Conservation (phyloP, 2,329 filamentous ascomycete genomes). For the Curvularia sp. region DNA sequence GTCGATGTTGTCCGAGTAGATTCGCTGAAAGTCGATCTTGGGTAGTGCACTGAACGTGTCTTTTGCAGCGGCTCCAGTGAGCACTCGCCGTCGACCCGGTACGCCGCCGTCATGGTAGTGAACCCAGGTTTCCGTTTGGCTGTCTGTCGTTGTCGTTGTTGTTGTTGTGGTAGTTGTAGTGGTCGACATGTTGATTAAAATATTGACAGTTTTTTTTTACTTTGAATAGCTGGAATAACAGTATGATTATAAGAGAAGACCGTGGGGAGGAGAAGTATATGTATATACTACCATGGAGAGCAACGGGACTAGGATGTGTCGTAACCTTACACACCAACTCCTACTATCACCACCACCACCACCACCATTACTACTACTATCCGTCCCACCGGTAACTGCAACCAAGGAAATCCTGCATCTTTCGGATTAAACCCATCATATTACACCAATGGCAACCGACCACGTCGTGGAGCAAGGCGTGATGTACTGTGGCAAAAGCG, state of each 20-base stretch:
- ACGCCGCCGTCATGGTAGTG: slow-evolving; percentile 45
- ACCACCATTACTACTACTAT: neutral
- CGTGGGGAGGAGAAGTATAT: neutral
- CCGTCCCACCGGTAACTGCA: neutral
- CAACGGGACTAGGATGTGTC: slow-evolving; percentile 6
- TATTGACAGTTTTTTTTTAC: neutral
- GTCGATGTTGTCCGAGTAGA: slow-evolving; percentile 36
- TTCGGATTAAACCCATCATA: neutral
- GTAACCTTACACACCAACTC: slow-evolving; percentile 9
- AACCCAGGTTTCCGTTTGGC: slow-evolving; percentile 28
- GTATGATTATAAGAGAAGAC: neutral
- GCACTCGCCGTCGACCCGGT: slow-evolving; percentile 36
- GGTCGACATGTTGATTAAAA: slow-evolving; percentile 17
- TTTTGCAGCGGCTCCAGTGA: slow-evolving; percentile 36
- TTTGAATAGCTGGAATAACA: neutral
- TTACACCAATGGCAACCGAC: slow-evolving; percentile 11
- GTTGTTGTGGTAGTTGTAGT: slow-evolving; percentile 22
- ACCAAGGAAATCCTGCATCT: neutral
- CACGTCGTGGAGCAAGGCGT: slow-evolving; percentile 11
- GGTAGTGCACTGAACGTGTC: slow-evolving; percentile 37
- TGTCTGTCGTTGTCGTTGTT: slow-evolving; percentile 24
- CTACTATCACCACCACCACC: neutral
- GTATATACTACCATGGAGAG: slow-evolving; percentile 10
- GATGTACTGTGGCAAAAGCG: slow-evolving; percentile 2
- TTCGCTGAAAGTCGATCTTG: slow-evolving; percentile 42